These are phyloP conservation scores for Fusarium mundagurra DNA, from an alignment of 2,329 filamentous ascomycete genomes.

Conservation along the genomic window DNA sequence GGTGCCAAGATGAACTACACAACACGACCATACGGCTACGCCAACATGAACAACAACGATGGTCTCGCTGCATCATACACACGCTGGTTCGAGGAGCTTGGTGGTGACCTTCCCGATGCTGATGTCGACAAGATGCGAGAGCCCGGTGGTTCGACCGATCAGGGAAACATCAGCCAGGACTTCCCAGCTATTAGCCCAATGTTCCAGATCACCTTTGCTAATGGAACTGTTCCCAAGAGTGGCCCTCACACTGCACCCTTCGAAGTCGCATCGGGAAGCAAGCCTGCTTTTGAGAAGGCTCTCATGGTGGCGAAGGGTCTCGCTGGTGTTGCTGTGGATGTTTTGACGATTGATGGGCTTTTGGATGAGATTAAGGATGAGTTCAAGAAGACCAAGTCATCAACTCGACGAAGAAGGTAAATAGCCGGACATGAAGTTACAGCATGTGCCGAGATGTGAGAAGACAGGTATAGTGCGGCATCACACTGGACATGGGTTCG, in stretches of 20 bases:
- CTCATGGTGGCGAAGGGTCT: conserved; percentile 59
- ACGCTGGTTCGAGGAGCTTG: conserved; percentile 36
- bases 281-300: conserved; percentile 56
- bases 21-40: conserved; percentile 43
- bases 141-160: conserved; percentile 41
- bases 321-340: conserved; percentile 59
- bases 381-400: conserved; percentile 27
- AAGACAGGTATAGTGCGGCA: no score
- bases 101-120: conserved; percentile 37
- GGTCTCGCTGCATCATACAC: conserved; percentile 38
- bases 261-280: conserved; percentile 59
- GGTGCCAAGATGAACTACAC: conserved; percentile 50
- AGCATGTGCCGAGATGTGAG: neutral
- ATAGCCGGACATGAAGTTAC: neutral
- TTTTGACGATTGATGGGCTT: conserved; percentile 54
- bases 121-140: conserved; percentile 41
- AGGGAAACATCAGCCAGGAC: conserved; percentile 45
- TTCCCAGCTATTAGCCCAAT: conserved; percentile 41
- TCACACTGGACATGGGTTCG: neutral
- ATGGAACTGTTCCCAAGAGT: conserved; percentile 31
- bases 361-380: conserved; percentile 45
- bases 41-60: conserved; percentile 46
- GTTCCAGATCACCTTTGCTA: conserved; percentile 42
- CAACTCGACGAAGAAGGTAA: neutral
- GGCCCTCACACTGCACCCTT: conserved; percentile 65